Evolutionary conservation across 805 yeast species (phyloP).

Genomic region (Cephaloascus fragrans): DNA sequence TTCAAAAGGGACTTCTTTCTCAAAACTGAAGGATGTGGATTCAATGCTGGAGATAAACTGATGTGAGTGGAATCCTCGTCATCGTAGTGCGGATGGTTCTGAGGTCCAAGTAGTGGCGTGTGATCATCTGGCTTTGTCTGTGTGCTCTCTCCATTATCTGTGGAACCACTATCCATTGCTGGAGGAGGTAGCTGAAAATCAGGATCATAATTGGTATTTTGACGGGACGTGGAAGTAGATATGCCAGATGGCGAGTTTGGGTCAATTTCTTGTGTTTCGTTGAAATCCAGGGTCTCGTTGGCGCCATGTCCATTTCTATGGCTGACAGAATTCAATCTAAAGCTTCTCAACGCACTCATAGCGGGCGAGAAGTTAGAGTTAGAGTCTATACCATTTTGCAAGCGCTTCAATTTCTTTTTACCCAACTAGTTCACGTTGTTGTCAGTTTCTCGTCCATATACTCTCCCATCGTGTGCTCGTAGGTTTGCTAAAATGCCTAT

Average conservation of each 20-base stretch:
- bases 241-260: neutral
- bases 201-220: neutral
- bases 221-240: neutral
- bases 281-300: neutral
- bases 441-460: too few species aligned
- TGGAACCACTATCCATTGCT: constrained; percentile 1
- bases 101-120: neutral
- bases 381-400: neutral
- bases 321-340: neutral
- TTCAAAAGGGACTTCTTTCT: constrained; percentile 13
- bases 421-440: neutral
- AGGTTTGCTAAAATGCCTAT: too few species aligned
- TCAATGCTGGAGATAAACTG: neutral
- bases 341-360: neutral
- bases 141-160: neutral
- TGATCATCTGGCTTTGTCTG: neutral
- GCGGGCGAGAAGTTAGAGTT: neutral
- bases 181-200: constrained; percentile 15
- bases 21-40: constrained; percentile 1
- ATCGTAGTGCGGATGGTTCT: too few species aligned
- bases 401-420: neutral
- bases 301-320: too few species aligned
- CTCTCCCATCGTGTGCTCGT: too few species aligned
- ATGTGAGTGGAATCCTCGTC: neutral
- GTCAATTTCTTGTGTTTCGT: neutral